Evolutionary conservation across 257 asterid species (phyloP).

Genomic region (Apocynum venetum): DNA sequence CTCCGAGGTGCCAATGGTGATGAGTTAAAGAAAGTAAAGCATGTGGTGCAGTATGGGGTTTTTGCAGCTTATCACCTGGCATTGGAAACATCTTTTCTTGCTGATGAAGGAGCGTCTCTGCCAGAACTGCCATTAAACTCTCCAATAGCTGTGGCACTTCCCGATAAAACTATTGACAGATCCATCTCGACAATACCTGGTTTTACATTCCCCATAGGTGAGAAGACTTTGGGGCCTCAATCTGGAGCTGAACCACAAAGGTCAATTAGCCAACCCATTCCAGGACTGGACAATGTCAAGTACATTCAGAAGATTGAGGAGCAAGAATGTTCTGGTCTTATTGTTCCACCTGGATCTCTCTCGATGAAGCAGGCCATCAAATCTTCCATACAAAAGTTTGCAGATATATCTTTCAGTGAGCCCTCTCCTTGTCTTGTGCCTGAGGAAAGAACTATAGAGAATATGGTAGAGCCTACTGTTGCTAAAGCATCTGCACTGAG

Average conservation of each 20-base stretch:
- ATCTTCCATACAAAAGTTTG: conserved; percentile 31
- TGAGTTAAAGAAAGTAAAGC: conserved; percentile 94
- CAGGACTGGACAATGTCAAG: conserved; percentile 35
- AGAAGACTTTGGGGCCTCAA: conserved; percentile 41
- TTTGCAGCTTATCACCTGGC: conserved; percentile 98
- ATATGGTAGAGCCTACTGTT: conserved; percentile 27
- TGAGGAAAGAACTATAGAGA: conserved; percentile 29
- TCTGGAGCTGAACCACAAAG: conserved; percentile 49
- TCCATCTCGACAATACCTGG: conserved; percentile 80
- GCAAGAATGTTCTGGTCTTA: conserved; percentile 21
- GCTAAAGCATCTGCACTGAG: conserved; percentile 29
- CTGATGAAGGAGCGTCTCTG: conserved; percentile 96
- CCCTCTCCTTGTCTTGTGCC: conserved; percentile 25
- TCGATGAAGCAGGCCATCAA: conserved; percentile 29
- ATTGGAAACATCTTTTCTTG: conserved; percentile 93
- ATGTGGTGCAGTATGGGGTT: conserved; percentile 84
- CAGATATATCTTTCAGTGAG: conserved; percentile 32
- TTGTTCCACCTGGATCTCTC: conserved; percentile 32
- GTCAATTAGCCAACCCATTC: conserved; percentile 49
- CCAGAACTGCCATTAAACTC: conserved; percentile 70
- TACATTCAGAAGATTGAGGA: conserved; percentile 32
- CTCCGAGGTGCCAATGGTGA: conserved; percentile 88
- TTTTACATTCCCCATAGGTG: conserved; percentile 39
- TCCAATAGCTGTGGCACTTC: conserved; percentile 74
- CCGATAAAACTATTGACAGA: conserved; percentile 63